phyloP scores from a whole-genome alignment of 106 monocot species.

The Dendrobium chrysotoxum region DNA sequence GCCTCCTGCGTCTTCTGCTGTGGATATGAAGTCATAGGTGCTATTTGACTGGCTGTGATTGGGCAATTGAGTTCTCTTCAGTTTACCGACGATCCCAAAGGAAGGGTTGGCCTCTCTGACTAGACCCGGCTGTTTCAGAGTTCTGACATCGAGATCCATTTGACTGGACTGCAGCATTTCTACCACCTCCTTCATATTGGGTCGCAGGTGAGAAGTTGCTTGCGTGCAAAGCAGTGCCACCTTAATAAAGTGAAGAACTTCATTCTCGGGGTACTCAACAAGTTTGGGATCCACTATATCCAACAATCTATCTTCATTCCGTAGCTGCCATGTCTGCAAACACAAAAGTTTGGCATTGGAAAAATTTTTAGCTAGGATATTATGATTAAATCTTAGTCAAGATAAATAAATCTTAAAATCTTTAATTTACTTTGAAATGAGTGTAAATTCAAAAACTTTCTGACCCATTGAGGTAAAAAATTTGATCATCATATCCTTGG shows the following conservation, averaged over 20 bases:
- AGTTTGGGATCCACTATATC: slow-evolving; percentile 47
- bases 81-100: background rate
- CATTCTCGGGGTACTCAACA: slow-evolving; percentile 28
- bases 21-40: slow-evolving; percentile 1
- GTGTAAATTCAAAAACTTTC: too few relatives aligned
- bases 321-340: slow-evolving; percentile 38
- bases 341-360: background rate
- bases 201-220: slow-evolving; percentile 30
- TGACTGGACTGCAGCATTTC: slow-evolving; percentile 22
- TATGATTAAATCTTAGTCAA: too few relatives aligned
- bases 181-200: slow-evolving; percentile 45
- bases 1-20: background rate
- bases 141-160: slow-evolving; percentile 13
- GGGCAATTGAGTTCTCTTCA: background rate
- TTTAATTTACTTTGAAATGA: too few relatives aligned
- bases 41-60: background rate
- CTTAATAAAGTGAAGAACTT: slow-evolving; percentile 41
- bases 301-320: slow-evolving; percentile 33
- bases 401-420: too few relatives aligned
- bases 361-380: too few relatives aligned
- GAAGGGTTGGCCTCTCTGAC: slow-evolving; percentile 3
- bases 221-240: slow-evolving; percentile 51
- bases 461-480: too few relatives aligned
- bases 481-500: too few relatives aligned
- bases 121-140: slow-evolving; percentile 19